Evolutionary conservation across 257 asterid genomes (phyloP), one percentile per base, ranked within the genome.

Genomic region (Phtheirospermum japonicum): DNA sequence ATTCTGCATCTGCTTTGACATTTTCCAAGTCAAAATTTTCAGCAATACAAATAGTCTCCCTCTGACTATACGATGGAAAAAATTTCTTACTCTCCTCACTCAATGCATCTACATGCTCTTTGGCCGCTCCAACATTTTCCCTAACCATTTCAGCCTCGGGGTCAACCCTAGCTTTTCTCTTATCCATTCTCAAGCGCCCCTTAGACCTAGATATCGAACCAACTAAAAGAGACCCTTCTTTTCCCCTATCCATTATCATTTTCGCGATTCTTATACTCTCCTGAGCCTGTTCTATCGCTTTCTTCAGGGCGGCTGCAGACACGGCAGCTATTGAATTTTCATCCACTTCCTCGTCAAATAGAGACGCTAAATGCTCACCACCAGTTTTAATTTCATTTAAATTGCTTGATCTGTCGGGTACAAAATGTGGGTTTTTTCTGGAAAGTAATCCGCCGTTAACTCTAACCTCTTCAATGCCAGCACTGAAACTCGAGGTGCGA

Each of bases 201-300:
- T n/a, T n/a, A n/a, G n/a, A n/a, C n/a, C n/a, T n/a, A n/a, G n/a
- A n/a, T n/a, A n/a, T n/a, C n/a, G n/a, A n/a, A n/a, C n/a, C n/a
- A n/a, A n/a, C n/a, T n/a, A n/a, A n/a, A n/a, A n/a, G n/a, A n/a
- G n/a, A n/a, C n/a, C n/a, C n/a, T n/a, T 84, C 72, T 53, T 64
- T 76, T 59, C 73, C 79, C 71, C 82, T 83, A 63, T 84, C 95
- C 98, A 84, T 85, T 46, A 85, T 66, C 79, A 79, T 79, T 75
- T 83, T 86, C 23, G 96, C 96, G 16, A 84, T 61, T 61, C 95
- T 76, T 71, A 92, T 89, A 74, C 86, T 85, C 76, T 92, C 96
- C 72, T 86, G 92, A 73, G 97, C 99, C 75, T 86, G 85, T 68
- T 86, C 91, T 45, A 92, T 73, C 40, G 97, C 99, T 65, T 76